These are phyloP conservation scores for Bidens hawaiensis DNA, from an alignment of 140 eudicot species.

Conservation along the genomic window DNA sequence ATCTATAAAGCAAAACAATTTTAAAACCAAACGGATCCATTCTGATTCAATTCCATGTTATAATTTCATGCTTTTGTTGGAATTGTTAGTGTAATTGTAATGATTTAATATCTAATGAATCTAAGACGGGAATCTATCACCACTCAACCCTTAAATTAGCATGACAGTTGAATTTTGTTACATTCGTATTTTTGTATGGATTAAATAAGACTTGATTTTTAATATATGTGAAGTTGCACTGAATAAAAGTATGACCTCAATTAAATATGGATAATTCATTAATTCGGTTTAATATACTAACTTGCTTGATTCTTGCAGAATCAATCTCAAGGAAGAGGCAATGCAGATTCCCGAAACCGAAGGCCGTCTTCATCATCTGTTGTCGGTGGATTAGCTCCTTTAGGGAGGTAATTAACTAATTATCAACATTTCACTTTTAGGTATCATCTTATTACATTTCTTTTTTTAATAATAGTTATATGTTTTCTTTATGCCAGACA, in stretches of 20 bases:
- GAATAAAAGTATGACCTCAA: not conserved
- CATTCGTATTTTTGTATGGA: not conserved
- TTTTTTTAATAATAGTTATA: constrained; percentile 22
- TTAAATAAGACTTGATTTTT: not conserved
- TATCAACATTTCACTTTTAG: not conserved
- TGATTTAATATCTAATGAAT: constrained; percentile 1
- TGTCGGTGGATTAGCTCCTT: constrained; percentile 89
- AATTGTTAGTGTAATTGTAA: not conserved
- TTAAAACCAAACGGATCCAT: constrained; percentile 3
- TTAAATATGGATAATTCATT: too few relatives aligned
- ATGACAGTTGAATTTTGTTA: not conserved
- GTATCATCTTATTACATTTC: not conserved
- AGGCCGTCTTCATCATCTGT: constrained; percentile 87
- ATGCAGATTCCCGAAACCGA: constrained; percentile 59
- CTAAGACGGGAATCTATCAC: not conserved
- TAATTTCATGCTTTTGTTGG: not conserved
- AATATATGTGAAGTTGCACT: not conserved
- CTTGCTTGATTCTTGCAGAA: constrained; percentile 32
- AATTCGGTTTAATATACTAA: not conserved
- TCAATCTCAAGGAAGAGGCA: constrained; percentile 74
- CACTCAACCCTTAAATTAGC: not conserved
- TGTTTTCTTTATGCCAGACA: constrained; percentile 44
- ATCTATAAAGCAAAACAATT: not conserved
- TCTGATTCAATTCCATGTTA: not conserved
- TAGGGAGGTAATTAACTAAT: constrained; percentile 68